Evolutionary conservation across 23 red algal species (phyloP), one percentile per base, ranked within the genome.

Genomic region (Porphyridium purpureum): DNA sequence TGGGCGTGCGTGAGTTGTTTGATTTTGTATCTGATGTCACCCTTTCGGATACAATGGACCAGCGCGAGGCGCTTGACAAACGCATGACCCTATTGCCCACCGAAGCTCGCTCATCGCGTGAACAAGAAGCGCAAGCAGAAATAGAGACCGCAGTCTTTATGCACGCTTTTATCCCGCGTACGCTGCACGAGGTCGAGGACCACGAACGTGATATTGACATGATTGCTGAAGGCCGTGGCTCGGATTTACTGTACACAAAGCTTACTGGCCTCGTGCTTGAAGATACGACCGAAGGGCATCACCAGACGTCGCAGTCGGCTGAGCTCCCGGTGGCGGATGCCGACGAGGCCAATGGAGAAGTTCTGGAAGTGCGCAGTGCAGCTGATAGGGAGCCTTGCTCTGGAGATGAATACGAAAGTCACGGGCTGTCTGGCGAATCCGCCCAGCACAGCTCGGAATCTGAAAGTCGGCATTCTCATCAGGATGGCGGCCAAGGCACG

Each of bases 111-210:
- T 52, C 31, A 1, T 53, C 35, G 11, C 59, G 62, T 15, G 57
- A 64, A 6, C 50, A 31, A 29, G 8, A 67, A 20, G 47, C 49
- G 42, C 31, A 62, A 5, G 48, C 34, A 1, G 50, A 53, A 8
- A 49, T 42, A 8, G 72, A 77, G 32, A 61, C 65, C 36, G 74
- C 57, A 2, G 74, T 80, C 9, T 80, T 80, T 31, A 68, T 66
- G 50, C 47, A 60, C 26, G 61, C 62, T 5, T 70, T 44, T 24
- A 80, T 80, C 17, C 74, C 74, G 22, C 51, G 74, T 2, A 66
- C 74, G 1, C 36, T 80, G 26, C 38, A 44, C 38, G 11, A 44
- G 11, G 38, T 44, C 38, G 38, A 44, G 38, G 38, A 44, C 17
- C 11, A 11, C 17, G 38, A 44, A 44, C 38, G 17, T 11, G 38